These are phyloP conservation scores for Monilinia fructicola DNA, from an alignment of 2,329 filamentous ascomycete species.

Conservation along the genomic window DNA sequence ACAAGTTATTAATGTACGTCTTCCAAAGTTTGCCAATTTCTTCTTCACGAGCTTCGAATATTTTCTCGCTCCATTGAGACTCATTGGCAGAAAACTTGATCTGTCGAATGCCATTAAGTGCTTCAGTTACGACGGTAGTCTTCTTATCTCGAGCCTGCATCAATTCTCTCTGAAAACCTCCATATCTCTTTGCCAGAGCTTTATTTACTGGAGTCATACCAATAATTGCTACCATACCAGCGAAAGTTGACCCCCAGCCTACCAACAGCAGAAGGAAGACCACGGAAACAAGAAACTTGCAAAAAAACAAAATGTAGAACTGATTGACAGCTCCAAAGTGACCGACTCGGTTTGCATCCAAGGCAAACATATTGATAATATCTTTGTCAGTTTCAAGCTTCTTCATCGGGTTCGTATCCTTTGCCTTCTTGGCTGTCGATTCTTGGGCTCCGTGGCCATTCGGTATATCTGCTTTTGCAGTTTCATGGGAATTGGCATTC, in stretches of 20 bases:
- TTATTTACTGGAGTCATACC: slow-evolving; percentile 66
- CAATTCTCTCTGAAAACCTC: slow-evolving; percentile 60
- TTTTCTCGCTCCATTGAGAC: slow-evolving; percentile 68
- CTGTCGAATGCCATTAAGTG: slow-evolving; percentile 72
- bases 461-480: neutral
- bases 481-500: slow-evolving; percentile 4
- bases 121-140: slow-evolving; percentile 70
- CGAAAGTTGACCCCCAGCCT: slow-evolving; percentile 65
- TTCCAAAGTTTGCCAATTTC: slow-evolving; percentile 66
- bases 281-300: slow-evolving; percentile 63
- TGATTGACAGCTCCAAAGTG: slow-evolving; percentile 64
- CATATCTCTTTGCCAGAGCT: slow-evolving; percentile 61
- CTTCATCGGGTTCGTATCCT: slow-evolving; percentile 18
- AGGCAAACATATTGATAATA: slow-evolving; percentile 71
- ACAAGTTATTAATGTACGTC: slow-evolving; percentile 28
- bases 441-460: slow-evolving; percentile 11
- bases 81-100: slow-evolving; percentile 80
- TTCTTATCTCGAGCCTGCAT: slow-evolving; percentile 76
- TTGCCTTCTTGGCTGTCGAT: slow-evolving; percentile 14
- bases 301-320: slow-evolving; percentile 58
- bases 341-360: slow-evolving; percentile 66
- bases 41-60: slow-evolving; percentile 61
- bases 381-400: slow-evolving; percentile 58
- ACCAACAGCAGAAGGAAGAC: slow-evolving; percentile 65
- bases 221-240: slow-evolving; percentile 62